Base-by-base conservation (phyloP, 305 asterid genomes). In the Fraxinus sp. region DNA sequence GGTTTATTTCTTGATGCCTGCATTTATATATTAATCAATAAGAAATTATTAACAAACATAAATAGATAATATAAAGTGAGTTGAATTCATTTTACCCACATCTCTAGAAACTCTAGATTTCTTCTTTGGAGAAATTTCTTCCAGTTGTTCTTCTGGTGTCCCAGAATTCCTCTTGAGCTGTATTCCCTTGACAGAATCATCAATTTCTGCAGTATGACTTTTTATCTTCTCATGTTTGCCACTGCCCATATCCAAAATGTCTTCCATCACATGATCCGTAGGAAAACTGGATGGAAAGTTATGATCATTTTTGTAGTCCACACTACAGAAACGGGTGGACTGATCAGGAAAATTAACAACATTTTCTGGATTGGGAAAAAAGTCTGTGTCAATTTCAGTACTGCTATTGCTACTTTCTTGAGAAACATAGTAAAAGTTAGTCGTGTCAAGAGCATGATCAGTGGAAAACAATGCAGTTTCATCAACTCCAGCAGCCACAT, bases 381-480 rank as follows among this genome's bases (percentile, higher is more conserved):
- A 36, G 75, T 76, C 70, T 20, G 32, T 79, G 26, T 84, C 89
- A 49, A 87, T 77, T 64, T 77, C 90, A 10, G 8, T 30, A 79
- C 81, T 76, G 20, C 85, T 77, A 57, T 84, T 83, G 92, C 92
- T 89, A 78, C 89, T 90, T 81, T 91, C 97, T 87, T 89, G 92
- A 83, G 93, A 89, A 77, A 86, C 14, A 77, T 79, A 57, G 20
- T 59, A 78, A 39, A 86, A 87, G 83, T 83, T 79, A 84, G 80
- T 32, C 28, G 55, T 76, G 66, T 70, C 76, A 73, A 78, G 13
- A n/a, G 26, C 13, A 80, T 80, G 28, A 83, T 36, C 82, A 78
- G 80, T 84, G 46, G 84, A 62, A 8, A 74, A 80, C 74, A 46
- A 73, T 6, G 83, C 37, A 36, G 68, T 81, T 73, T 80, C 85